Evolutionary conservation across 176 grass and related monocot genomes (phyloP).

Genomic region (Canna indica): DNA sequence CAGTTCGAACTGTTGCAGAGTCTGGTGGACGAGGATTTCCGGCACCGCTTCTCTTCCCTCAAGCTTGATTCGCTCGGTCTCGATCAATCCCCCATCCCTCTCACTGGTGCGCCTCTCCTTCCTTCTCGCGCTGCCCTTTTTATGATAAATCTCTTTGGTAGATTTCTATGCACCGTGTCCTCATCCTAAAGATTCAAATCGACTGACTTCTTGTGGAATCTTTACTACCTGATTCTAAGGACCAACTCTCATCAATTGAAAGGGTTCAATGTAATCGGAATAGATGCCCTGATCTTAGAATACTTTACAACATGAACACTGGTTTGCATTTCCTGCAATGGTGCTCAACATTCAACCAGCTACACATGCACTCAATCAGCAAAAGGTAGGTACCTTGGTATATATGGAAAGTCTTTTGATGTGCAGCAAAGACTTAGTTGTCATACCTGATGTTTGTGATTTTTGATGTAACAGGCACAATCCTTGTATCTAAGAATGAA

Average conservation of each 20-base stretch:
- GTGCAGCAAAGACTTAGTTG: neutral
- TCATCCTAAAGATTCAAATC: slow-evolving; percentile 18
- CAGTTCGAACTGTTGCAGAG: slow-evolving; percentile 27
- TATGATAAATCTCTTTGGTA: slow-evolving; percentile 7
- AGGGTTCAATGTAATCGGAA: slow-evolving; percentile 30
- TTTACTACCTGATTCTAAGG: slow-evolving; percentile 23
- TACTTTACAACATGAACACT: slow-evolving; percentile 80
- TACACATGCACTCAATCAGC: slow-evolving; percentile 34
- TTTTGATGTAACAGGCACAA: slow-evolving; percentile 33
- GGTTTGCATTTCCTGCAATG: slow-evolving; percentile 56
- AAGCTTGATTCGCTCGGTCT: slow-evolving; percentile 81
- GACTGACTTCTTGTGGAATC: slow-evolving; percentile 41
- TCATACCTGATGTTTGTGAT: slow-evolving; percentile 10
- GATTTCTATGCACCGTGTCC: slow-evolving; percentile 58
- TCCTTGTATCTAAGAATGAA: slow-evolving; percentile 40
- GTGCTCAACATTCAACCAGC: slow-evolving; percentile 40
- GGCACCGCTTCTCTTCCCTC: slow-evolving; percentile 45
- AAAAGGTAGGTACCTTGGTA: slow-evolving; percentile 42
- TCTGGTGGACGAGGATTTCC: slow-evolving; percentile 29
- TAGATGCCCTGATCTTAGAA: slow-evolving; percentile 61
- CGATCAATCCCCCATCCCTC: slow-evolving; percentile 57
- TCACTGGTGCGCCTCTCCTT: slow-evolving; percentile 32
- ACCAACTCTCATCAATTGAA: neutral
- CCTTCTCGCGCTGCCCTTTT: neutral
- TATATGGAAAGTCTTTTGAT: neutral